These are phyloP conservation scores for Marsdenia floribunda DNA, from an alignment of 257 asterid species.

Conservation along the genomic window DNA sequence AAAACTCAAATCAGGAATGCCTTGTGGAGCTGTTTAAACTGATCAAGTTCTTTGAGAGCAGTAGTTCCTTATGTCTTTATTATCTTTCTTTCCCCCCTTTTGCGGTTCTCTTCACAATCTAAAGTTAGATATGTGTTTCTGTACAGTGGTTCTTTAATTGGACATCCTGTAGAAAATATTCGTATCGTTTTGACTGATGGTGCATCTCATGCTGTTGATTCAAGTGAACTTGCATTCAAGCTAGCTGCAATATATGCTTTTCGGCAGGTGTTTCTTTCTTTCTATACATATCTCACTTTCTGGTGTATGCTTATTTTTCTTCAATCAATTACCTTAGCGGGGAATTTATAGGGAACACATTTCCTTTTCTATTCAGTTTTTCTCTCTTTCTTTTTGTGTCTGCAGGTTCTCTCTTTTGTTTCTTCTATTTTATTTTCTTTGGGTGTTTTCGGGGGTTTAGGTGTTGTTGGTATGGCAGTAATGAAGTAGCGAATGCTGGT, in stretches of 20 bases:
- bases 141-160: constrained; percentile 93
- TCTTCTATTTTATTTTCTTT: neutral
- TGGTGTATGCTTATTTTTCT: neutral
- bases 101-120: neutral
- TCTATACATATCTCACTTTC: neutral
- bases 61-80: neutral
- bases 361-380: neutral
- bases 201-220: constrained; percentile 92
- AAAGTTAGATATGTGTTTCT: constrained; percentile 12
- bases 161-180: constrained; percentile 94
- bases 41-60: neutral
- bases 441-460: neutral
- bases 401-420: neutral
- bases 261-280: constrained; percentile 65
- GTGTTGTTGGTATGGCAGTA: neutral
- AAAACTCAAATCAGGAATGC: neutral
- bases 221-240: constrained; percentile 99
- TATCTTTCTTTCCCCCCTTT: neutral
- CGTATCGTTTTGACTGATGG: constrained; percentile 90
- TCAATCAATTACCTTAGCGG: neutral
- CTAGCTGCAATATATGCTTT: constrained; percentile 95
- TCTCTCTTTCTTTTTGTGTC: neutral
- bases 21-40: neutral
- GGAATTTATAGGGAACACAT: neutral
- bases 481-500: neutral